Evolutionary conservation across 169 alveolate species (phyloP).

Genomic region (Babesia caballi): DNA sequence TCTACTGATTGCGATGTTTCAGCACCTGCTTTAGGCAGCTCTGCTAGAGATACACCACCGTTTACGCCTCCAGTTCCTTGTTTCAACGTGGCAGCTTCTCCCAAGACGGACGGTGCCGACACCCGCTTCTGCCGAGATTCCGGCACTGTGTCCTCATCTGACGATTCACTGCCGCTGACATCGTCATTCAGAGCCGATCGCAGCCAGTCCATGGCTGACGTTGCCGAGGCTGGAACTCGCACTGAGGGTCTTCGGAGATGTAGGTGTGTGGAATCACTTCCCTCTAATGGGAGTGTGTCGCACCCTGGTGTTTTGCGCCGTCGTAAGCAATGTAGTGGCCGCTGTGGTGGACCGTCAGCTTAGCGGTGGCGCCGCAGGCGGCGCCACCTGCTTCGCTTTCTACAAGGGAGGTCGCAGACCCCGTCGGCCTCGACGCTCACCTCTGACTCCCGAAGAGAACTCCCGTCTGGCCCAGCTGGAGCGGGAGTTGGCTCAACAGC

Average conservation of each 20-base stretch:
- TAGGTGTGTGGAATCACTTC: slow-evolving; percentile 26
- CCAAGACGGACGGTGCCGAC: too few relatives aligned
- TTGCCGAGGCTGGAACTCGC: background rate
- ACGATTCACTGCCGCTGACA: slow-evolving; percentile 3
- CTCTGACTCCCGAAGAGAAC: slow-evolving; percentile 3
- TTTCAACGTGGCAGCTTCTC: too few relatives aligned
- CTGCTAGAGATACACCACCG: too few relatives aligned
- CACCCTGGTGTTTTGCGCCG: background rate
- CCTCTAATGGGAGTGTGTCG: slow-evolving; percentile 22
- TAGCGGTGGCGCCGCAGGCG: background rate
- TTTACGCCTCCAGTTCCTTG: too few relatives aligned
- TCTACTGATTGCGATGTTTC: too few relatives aligned
- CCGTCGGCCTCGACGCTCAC: background rate
- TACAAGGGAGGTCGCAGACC: background rate
- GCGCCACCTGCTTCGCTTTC: slow-evolving; percentile 16
- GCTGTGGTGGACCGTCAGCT: background rate
- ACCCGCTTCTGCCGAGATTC: background rate
- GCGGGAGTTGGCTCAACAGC: background rate
- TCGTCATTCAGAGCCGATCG: slow-evolving; percentile 19
- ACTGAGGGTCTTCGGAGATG: background rate
- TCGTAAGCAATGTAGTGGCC: background rate
- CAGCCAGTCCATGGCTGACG: slow-evolving; percentile 34
- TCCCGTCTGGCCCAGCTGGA: slow-evolving; percentile 12
- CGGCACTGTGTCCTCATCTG: background rate
- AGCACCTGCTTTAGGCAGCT: too few relatives aligned